Conservation (phyloP, 2,329 filamentous ascomycete species). For the Penicillium aurantiogriseum region DNA sequence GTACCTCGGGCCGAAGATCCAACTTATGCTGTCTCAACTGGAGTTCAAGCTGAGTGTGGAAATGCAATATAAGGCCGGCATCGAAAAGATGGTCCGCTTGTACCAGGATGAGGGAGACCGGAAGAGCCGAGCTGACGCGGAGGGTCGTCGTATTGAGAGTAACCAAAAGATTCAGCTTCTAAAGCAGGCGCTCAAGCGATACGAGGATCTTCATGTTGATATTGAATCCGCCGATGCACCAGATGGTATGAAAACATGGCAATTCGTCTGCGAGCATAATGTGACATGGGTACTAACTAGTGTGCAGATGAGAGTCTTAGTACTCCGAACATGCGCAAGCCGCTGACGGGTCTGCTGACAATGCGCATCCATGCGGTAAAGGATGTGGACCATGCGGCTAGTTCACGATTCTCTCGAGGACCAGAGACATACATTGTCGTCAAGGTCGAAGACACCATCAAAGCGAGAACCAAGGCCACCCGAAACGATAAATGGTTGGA, state of each 20-base stretch:
- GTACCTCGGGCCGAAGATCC: conserved; percentile 92
- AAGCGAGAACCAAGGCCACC: conserved; percentile 81
- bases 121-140: conserved; percentile 91
- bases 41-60: conserved; percentile 99
- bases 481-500: conserved; percentile 88
- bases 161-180: conserved; percentile 96
- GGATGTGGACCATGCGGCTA: conserved; percentile 88
- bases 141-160: conserved; percentile 85
- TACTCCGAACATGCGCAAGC: conserved; percentile 89
- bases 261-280: no score
- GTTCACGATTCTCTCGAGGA: conserved; percentile 78
- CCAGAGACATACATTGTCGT: conserved; percentile 95
- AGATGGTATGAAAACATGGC: conserved; percentile 65
- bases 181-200: conserved; percentile 93
- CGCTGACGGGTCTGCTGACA: conserved; percentile 85
- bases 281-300: conserved; percentile 28
- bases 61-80: conserved; percentile 97
- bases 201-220: conserved; percentile 95
- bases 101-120: conserved; percentile 97
- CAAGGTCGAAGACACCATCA: conserved; percentile 92
- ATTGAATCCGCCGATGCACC: conserved; percentile 74
- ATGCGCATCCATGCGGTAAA: conserved; percentile 85
- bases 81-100: conserved; percentile 98
- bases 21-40: conserved; percentile 97
- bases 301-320: conserved; percentile 88